Evolutionary conservation across 768 basidiomycete genomes (phyloP).

Genomic region (Hydnum rufescens): DNA sequence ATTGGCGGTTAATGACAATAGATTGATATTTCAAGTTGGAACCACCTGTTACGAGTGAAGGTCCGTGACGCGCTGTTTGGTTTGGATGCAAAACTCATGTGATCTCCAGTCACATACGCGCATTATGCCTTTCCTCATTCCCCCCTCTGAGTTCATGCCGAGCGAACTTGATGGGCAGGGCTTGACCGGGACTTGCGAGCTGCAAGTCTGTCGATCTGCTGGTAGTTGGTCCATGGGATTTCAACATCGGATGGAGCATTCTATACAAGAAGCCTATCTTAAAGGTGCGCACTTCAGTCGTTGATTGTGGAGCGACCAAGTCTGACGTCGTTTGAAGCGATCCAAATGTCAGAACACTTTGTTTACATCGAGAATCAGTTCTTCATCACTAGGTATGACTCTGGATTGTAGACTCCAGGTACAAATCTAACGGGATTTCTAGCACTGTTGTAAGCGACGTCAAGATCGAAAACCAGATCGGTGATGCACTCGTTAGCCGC

Average conservation of each 20-base stretch:
- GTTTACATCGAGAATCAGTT: constrained; percentile 97
- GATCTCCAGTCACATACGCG: constrained; percentile 63
- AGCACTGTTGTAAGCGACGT: constrained; percentile 74
- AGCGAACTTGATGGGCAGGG: constrained; percentile 60
- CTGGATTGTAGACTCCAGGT: not conserved
- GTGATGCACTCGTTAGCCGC: constrained; percentile 79
- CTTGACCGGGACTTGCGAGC: constrained; percentile 87
- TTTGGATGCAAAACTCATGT: constrained; percentile 3
- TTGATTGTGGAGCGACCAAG: not conserved
- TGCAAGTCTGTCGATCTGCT: constrained; percentile 89
- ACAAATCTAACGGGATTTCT: not conserved
- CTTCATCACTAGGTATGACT: constrained; percentile 65
- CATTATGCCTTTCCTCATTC: constrained; percentile 80
- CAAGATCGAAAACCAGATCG: constrained; percentile 80
- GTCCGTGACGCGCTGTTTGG: constrained; percentile 22
- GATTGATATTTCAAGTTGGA: constrained; percentile 43
- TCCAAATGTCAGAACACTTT: constrained; percentile 87
- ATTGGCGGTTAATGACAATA: too few relatives aligned
- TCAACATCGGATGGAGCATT: constrained; percentile 61
- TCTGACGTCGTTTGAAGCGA: constrained; percentile 30
- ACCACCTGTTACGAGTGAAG: constrained; percentile 82
- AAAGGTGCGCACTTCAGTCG: constrained; percentile 33
- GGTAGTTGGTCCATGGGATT: constrained; percentile 97
- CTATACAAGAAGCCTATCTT: constrained; percentile 86
- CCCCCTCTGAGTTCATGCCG: constrained; percentile 78